Conservation (phyloP, 257 asterid genomes). For the Forsythia viridissima region DNA sequence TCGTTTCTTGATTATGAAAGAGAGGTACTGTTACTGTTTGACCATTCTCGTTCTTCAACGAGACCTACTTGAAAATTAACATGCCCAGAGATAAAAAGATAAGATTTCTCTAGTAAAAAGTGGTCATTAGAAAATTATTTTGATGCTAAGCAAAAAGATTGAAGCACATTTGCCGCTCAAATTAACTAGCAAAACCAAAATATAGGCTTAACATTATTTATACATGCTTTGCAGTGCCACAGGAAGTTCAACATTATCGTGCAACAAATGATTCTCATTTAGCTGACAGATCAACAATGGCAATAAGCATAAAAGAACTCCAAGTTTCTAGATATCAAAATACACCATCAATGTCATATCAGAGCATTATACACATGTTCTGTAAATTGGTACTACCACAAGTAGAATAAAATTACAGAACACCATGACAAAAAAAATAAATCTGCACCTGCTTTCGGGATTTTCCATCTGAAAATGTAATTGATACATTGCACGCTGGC, state of each 20-base stretch:
- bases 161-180: conserved; percentile 2
- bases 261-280: conserved; percentile 5
- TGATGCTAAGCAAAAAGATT: neutral
- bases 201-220: neutral
- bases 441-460: conserved; percentile 72
- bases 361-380: conserved; percentile 5
- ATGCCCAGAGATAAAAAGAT: neutral
- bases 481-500: conserved; percentile 81
- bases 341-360: neutral
- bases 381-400: neutral
- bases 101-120: neutral
- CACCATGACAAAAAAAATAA: neutral
- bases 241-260: neutral
- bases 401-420: neutral
- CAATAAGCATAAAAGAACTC: neutral
- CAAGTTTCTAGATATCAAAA: neutral
- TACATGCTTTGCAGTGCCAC: neutral
- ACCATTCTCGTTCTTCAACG: conserved; percentile 64
- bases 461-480: conserved; percentile 77
- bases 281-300: conserved; percentile 10
- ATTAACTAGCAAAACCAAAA: conserved; percentile 12
- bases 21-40: conserved; percentile 57
- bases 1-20: conserved; percentile 60
- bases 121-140: neutral
- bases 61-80: conserved; percentile 37